These are phyloP conservation scores for Scenedesmus sp. DNA, from an alignment of 163 green algal genomes.

Conservation along the genomic window DNA sequence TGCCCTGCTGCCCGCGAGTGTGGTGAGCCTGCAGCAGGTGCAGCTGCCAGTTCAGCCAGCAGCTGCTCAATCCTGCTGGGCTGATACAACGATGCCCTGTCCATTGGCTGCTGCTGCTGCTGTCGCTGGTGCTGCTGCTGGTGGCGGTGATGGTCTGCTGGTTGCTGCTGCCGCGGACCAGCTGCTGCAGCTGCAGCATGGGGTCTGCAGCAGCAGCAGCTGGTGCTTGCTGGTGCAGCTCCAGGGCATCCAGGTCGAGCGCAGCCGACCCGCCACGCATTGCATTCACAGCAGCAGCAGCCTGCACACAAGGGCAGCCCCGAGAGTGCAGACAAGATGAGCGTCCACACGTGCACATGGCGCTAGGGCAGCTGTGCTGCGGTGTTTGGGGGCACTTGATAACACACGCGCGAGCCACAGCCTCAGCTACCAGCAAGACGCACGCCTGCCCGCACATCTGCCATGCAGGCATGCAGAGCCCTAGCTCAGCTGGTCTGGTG, in stretches of 20 bases:
- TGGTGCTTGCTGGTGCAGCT: background rate
- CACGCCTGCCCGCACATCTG: too few species aligned
- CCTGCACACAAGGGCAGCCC: background rate
- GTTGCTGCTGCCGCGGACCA: background rate
- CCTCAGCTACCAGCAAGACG: background rate
- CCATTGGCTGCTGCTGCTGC: background rate
- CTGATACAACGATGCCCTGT: background rate
- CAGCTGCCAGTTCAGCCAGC: background rate
- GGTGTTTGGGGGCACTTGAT: background rate
- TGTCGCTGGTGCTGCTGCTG: slow-evolving; percentile 17
- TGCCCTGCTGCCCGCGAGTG: background rate
- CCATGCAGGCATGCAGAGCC: background rate
- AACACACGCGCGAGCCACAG: too few species aligned
- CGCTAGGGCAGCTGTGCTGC: too few species aligned
- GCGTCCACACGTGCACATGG: background rate
- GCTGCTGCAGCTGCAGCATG: slow-evolving; percentile 4
- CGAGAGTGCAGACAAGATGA: background rate
- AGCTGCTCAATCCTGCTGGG: background rate
- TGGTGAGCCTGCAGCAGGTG: background rate
- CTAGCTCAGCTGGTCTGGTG: background rate
- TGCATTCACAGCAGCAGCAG: background rate
- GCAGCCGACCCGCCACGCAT: background rate
- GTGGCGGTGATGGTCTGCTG: background rate
- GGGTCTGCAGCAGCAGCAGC: background rate
- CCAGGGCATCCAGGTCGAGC: background rate